Conservation (phyloP, 2,329 filamentous ascomycete genomes). For the Tolypocladium amazonense region DNA sequence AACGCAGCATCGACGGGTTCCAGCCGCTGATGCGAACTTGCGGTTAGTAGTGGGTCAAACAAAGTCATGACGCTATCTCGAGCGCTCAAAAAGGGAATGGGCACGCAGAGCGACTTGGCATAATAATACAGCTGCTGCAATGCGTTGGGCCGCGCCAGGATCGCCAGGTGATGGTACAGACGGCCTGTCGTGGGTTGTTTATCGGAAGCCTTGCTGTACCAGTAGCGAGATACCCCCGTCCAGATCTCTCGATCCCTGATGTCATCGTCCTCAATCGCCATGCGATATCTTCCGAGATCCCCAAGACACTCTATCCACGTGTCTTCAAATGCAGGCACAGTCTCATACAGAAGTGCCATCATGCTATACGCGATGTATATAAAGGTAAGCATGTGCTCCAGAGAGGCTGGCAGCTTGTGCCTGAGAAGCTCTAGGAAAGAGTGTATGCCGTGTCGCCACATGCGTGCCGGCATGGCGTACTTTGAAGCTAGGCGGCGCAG, state of each 20-base stretch:
- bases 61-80: slow-evolving; percentile 60
- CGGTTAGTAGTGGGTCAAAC: slow-evolving; percentile 47
- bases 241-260: slow-evolving; percentile 67
- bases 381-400: slow-evolving; percentile 86
- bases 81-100: slow-evolving; percentile 55
- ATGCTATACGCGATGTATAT: slow-evolving; percentile 85
- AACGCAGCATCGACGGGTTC: slow-evolving; percentile 43
- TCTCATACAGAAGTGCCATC: slow-evolving; percentile 80
- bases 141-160: slow-evolving; percentile 58
- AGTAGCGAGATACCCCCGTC: slow-evolving; percentile 68
- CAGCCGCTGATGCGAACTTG: slow-evolving; percentile 20
- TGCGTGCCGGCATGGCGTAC: slow-evolving; percentile 82
- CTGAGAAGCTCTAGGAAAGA: slow-evolving; percentile 69
- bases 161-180: slow-evolving; percentile 81
- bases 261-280: slow-evolving; percentile 85
- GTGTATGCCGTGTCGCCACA: slow-evolving; percentile 93
- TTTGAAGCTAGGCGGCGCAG: slow-evolving; percentile 62
- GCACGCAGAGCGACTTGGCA: slow-evolving; percentile 57
- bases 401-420: slow-evolving; percentile 60
- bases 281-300: slow-evolving; percentile 71
- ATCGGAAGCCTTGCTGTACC: slow-evolving; percentile 78
- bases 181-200: slow-evolving; percentile 64
- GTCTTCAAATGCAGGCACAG: slow-evolving; percentile 69
- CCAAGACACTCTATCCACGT: slow-evolving; percentile 93
- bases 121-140: slow-evolving; percentile 67